Evolutionary conservation across 2,329 filamentous ascomycete species (phyloP).

Genomic region (Fusarium aywerte): DNA sequence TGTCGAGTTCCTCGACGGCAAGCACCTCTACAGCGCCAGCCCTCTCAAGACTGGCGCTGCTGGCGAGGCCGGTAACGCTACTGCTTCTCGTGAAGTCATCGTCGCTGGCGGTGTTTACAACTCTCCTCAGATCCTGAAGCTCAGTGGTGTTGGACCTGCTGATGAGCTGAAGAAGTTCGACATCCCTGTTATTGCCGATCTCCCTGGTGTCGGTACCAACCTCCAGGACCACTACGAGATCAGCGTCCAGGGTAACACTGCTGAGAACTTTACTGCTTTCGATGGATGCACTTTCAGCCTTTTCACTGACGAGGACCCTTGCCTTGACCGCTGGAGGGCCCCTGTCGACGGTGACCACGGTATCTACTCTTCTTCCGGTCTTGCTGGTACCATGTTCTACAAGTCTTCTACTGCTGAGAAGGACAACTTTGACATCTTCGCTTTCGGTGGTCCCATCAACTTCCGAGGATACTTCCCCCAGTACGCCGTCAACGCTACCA

Average conservation of each 20-base stretch:
- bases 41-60: slow-evolving; percentile 21
- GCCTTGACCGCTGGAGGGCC: slow-evolving; percentile 51
- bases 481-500: slow-evolving; percentile 59
- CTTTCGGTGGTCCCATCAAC: slow-evolving; percentile 65
- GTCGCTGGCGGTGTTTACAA: slow-evolving; percentile 62
- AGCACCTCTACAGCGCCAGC: slow-evolving; percentile 38
- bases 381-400: slow-evolving; percentile 59
- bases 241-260: slow-evolving; percentile 47
- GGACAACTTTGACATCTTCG: slow-evolving; percentile 61
- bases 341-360: slow-evolving; percentile 46
- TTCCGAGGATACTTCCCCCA: slow-evolving; percentile 68
- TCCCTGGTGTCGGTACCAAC: slow-evolving; percentile 68
- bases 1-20: slow-evolving; percentile 48
- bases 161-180: slow-evolving; percentile 55
- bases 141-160: slow-evolving; percentile 60
- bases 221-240: slow-evolving; percentile 65
- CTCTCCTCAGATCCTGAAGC: slow-evolving; percentile 62
- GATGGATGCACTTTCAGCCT: slow-evolving; percentile 50
- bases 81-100: slow-evolving; percentile 58
- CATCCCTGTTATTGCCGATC: slow-evolving; percentile 58
- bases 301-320: slow-evolving; percentile 50
- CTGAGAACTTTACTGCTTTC: slow-evolving; percentile 44
- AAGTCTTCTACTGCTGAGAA: slow-evolving; percentile 52
- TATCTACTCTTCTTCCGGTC: slow-evolving; percentile 59
- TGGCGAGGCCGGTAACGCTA: slow-evolving; percentile 34